Base-by-base conservation (phyloP, 495 filamentous ascomycete species). In the Hypoxylon rickii region DNA sequence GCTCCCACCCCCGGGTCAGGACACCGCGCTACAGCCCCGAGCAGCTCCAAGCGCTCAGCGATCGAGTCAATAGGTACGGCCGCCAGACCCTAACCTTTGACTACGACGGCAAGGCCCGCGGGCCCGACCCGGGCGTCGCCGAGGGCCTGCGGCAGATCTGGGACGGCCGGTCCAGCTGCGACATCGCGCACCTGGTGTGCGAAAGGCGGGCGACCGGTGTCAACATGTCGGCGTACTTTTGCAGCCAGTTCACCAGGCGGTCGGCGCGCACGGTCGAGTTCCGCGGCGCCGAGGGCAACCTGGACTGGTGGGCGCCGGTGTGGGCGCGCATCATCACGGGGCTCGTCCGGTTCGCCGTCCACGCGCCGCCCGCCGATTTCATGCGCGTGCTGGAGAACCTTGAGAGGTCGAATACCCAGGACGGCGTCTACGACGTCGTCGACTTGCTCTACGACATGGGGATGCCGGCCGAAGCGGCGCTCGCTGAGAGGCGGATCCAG, bases 311-410 rank as follows among this genome's bases (percentile, higher is more conserved):
- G 48, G 44, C 70, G 0, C 3, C 21, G 1, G 48, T 57, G 4
- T 77, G 75, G 74, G 63, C 72, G 1, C 20, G 37, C 20, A 70
- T 75, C 36, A 47, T 57, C 32, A 59, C 65, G 12, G 69, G 64
- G 2, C 45, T 77, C 0, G 55, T 73, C 6, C 40, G 48, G 12
- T 65, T 65, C 21, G 67, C 62, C 2, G 24, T 58, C 1, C 8
- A 45, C 33, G 37, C 59, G n/a, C 37, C 53, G 0, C 12, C 33
- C 0, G 41, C 33, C 7, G 37, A 60, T 11, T 67, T 70, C 12
- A 22, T 55, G 1, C 17, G 32, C 4, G 43, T 65, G 0, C 7
- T 68, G 1, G 15, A 8, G 3, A 58, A 44, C 4, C 61, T 61
- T 22, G 58, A 55, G 0, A 1, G 7, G 0, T 26, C 58, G 10